Evolutionary conservation across 2,329 filamentous ascomycete genomes (phyloP), one percentile per base, ranked within the genome.

Genomic region (Alternaria gaisen): DNA sequence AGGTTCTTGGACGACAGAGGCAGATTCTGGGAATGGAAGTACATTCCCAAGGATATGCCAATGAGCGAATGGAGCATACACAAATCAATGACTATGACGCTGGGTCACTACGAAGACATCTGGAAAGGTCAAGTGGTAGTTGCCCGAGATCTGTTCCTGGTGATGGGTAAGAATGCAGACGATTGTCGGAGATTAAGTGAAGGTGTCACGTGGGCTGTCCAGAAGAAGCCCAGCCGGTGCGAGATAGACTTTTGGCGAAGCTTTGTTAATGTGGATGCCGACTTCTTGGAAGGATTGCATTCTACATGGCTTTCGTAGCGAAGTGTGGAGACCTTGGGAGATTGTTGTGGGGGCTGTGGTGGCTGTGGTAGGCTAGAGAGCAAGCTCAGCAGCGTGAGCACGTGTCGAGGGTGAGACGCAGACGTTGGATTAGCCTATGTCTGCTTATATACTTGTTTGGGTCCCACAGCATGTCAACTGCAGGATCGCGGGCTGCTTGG

Each of bases 171-270:
- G 41, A 76, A 82, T 61, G 73, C 79, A 66, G 67, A 72, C n/a
- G 81, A 84, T 30, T 64, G 81, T 61, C 69, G 79, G 58, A 72
- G 72, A 57, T 71, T 81, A 59, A 78, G 73, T 4, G 77, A 75
- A 18, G 80, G 77, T 0, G 79, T 79, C 0, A 79, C 79, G 20
- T 85, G 80, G 73, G 77, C 77, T n/a, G 69, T 85, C 18, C 81
- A 83, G 73, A 84, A 80, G 8, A 77, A 78, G 66, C 38, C 38
- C 8, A 82, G 83, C 83, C 74, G 81, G 56, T 65, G 80, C 59
- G 84, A 86, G 77, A 74, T 85, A 41, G 83, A 86, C 72, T 77
- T 84, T 44, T 84, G 82, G 82, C 81, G 80, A 72, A 85, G 82
- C 62, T 84, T 84, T 73, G 72, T 84, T 7, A 81, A 83, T 68